These are phyloP conservation scores for Cucurbitaria berberidis DNA, from an alignment of 2,329 filamentous ascomycete species.

Conservation along the genomic window DNA sequence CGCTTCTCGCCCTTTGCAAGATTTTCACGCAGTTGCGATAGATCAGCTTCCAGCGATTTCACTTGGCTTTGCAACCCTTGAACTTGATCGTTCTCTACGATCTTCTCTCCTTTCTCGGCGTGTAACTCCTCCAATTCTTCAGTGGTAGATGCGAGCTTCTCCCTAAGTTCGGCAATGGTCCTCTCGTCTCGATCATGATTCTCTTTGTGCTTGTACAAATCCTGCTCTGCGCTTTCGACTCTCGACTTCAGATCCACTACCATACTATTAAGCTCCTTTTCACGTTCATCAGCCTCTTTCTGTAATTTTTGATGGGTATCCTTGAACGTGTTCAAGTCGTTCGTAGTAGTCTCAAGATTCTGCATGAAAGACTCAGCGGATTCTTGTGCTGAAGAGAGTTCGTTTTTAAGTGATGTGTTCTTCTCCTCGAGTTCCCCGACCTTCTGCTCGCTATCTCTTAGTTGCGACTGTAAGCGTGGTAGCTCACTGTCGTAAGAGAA, in stretches of 20 bases:
- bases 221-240: conserved; percentile 49
- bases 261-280: conserved; percentile 36
- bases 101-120: conserved; percentile 37
- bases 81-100: conserved; percentile 37
- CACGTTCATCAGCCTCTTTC: conserved; percentile 38
- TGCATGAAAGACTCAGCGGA: conserved; percentile 58
- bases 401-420: conserved; percentile 70
- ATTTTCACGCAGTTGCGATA: conserved; percentile 36
- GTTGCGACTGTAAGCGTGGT: conserved; percentile 76
- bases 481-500: conserved; percentile 93
- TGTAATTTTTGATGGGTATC: conserved; percentile 57
- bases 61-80: conserved; percentile 38
- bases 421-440: conserved; percentile 73
- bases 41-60: conserved; percentile 39
- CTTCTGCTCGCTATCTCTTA: conserved; percentile 72
- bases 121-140: conserved; percentile 57
- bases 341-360: conserved; percentile 70
- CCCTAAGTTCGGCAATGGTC: conserved; percentile 45
- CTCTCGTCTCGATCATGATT: conserved; percentile 51
- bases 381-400: conserved; percentile 74
- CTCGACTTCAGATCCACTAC: conserved; percentile 38
- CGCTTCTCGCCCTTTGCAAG: conserved; percentile 58
- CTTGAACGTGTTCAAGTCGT: conserved; percentile 64
- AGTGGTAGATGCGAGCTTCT: conserved; percentile 47
- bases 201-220: conserved; percentile 54